Conservation (phyloP, 2,329 filamentous ascomycete species). For the Talaromyces sp. region DNA sequence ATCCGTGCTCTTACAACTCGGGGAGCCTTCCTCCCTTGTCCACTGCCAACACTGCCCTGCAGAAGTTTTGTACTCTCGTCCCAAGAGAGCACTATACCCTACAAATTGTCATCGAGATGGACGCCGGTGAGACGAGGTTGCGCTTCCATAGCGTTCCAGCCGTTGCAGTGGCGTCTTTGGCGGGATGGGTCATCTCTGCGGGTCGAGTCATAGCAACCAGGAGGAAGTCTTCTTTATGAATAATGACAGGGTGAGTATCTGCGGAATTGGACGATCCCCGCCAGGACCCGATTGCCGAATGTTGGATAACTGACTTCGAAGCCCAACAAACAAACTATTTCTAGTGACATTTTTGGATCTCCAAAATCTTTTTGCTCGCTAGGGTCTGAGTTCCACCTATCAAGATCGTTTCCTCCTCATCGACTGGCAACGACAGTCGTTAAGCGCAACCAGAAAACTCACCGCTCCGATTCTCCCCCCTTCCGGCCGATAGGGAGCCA, state of each 20-base stretch:
- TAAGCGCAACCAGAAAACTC: neutral
- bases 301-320: neutral
- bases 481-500: neutral
- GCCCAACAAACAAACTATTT: neutral
- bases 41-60: neutral
- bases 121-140: neutral
- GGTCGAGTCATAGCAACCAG: slow-evolving; percentile 3
- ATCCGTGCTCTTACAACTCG: neutral
- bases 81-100: neutral
- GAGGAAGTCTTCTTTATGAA: neutral
- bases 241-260: neutral
- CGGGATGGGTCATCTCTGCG: neutral
- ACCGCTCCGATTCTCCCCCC: neutral
- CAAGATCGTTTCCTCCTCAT: neutral
- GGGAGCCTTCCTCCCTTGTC: neutral
- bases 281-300: slow-evolving; percentile 2
- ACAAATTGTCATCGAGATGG: neutral
- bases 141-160: neutral
- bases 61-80: neutral
- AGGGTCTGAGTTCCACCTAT: slow-evolving; percentile 13
- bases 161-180: neutral
- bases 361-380: neutral
- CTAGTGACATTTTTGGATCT: neutral
- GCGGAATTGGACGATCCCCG: neutral
- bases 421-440: neutral